phyloP scores from a whole-genome alignment of 1,284 basidiomycete species.

The Cutaneotrichosporon sp. region DNA sequence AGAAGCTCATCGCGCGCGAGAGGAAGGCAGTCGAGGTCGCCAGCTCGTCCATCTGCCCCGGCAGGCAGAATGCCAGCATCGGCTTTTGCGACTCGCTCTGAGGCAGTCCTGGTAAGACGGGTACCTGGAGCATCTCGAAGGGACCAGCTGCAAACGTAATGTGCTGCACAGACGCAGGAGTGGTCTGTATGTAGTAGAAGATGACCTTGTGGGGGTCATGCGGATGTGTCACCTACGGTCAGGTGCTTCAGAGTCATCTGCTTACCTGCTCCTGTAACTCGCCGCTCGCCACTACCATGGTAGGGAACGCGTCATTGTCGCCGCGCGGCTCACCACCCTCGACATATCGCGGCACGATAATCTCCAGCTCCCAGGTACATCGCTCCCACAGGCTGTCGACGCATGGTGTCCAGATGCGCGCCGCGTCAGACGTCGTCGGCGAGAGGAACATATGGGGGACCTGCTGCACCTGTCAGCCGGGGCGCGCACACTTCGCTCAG shows the following conservation, averaged over 20 bases:
- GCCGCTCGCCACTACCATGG: constrained; percentile 86
- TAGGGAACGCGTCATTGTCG: constrained; percentile 58
- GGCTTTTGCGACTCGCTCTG: constrained; percentile 60
- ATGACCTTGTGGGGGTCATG: constrained; percentile 91
- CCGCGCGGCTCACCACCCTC: constrained; percentile 57
- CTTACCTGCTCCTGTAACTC: constrained; percentile 86
- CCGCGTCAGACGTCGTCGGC: constrained; percentile 80
- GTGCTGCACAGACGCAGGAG: constrained; percentile 88
- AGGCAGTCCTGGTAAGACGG: constrained; percentile 50
- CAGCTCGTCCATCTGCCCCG: constrained; percentile 66
- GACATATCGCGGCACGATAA: constrained; percentile 82
- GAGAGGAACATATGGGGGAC: constrained; percentile 90
- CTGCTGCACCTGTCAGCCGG: constrained; percentile 55
- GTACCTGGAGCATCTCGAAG: constrained; percentile 74
- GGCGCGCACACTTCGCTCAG: constrained; percentile 13
- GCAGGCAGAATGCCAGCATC: constrained; percentile 88
- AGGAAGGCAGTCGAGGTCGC: constrained; percentile 68
- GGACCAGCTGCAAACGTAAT: constrained; percentile 94
- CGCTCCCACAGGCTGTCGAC: constrained; percentile 93
- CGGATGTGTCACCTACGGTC: constrained; percentile 76
- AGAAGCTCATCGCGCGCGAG: constrained; percentile 86
- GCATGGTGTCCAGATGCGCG: constrained; percentile 96
- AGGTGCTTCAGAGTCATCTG: constrained; percentile 4
- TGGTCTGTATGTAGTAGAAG: constrained; percentile 85
- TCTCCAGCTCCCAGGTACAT: constrained; percentile 97